phyloP scores from a whole-genome alignment of 257 asterid species.

The Plectranthus barbatus region DNA sequence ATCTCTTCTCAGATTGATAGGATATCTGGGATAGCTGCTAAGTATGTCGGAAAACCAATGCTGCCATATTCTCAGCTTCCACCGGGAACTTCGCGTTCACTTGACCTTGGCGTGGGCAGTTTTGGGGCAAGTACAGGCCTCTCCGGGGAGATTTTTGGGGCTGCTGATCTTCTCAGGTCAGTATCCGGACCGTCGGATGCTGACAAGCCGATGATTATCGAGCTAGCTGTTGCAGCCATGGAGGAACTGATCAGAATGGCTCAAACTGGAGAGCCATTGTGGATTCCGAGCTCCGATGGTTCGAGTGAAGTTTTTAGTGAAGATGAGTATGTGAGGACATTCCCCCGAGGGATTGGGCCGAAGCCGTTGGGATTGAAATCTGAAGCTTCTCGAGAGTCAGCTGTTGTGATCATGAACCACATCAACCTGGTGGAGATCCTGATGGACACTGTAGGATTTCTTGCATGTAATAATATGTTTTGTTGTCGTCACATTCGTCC shows the following conservation, averaged over 20 bases:
- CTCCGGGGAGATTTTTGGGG: constrained; percentile 38
- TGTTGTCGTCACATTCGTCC: too few relatives aligned
- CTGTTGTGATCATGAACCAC: constrained; percentile 86
- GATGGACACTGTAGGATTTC: constrained; percentile 70
- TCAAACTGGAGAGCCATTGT: constrained; percentile 51
- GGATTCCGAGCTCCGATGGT: constrained; percentile 35
- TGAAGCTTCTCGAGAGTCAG: constrained; percentile 80
- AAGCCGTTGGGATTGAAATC: constrained; percentile 65
- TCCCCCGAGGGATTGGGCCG: constrained; percentile 87
- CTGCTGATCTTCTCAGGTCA: constrained; percentile 45
- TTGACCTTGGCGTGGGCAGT: constrained; percentile 47
- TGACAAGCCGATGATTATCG: constrained; percentile 56
- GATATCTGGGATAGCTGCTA: constrained; percentile 67
- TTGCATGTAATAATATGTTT: too few relatives aligned
- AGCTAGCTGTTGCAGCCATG: constrained; percentile 71
- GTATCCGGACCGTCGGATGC: constrained; percentile 50
- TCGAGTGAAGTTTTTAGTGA: constrained; percentile 37
- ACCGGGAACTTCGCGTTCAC: constrained; percentile 33
- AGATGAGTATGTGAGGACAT: constrained; percentile 58
- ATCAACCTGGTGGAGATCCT: constrained; percentile 66
- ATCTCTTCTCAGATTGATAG: constrained; percentile 40
- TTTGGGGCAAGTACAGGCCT: constrained; percentile 37
- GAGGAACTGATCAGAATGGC: constrained; percentile 58
- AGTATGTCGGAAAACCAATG: constrained; percentile 59
- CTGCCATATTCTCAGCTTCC: constrained; percentile 46